These are phyloP conservation scores for Naganishia kalamii DNA, from an alignment of 768 basidiomycete species.

Conservation along the genomic window DNA sequence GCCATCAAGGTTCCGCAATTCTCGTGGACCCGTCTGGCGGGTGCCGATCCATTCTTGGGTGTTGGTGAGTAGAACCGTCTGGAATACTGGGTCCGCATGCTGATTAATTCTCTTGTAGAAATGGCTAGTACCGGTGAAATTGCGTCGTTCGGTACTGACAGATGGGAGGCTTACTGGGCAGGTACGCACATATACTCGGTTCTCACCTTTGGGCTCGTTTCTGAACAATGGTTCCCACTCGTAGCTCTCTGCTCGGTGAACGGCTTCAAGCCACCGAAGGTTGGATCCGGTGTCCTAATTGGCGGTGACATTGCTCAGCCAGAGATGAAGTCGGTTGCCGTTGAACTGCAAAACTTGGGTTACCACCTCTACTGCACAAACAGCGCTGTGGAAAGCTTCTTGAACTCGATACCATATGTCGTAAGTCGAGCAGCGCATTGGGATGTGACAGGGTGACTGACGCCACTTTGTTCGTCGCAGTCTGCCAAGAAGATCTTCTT, in stretches of 20 bases:
- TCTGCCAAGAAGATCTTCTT: conserved; percentile 76
- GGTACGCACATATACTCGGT: not conserved
- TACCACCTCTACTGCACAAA: conserved; percentile 94
- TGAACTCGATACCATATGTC: conserved; percentile 35
- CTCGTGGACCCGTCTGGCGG: conserved; percentile 91
- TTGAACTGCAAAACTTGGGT: conserved; percentile 71
- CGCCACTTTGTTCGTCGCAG: conserved; percentile 56
- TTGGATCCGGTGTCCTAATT: conserved; percentile 78
- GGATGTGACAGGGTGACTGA: not conserved
- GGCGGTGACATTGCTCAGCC: conserved; percentile 84
- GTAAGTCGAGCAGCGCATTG: not conserved
- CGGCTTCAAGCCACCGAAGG: conserved; percentile 83
- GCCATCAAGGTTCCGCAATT: conserved; percentile 98
- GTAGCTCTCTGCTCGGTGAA: conserved; percentile 59
- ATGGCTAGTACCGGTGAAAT: conserved; percentile 99
- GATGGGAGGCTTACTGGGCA: conserved; percentile 69
- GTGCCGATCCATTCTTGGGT: conserved; percentile 91
- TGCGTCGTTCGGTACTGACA: conserved; percentile 84
- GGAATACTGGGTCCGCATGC: not conserved
- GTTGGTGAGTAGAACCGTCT: conserved; percentile 59
- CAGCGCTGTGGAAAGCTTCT: conserved; percentile 33
- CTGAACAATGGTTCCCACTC: conserved; percentile 49
- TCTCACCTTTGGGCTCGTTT: not conserved
- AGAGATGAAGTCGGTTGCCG: conserved; percentile 77
- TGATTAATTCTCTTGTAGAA: conserved; percentile 51